Base-by-base conservation (phyloP, 139 green algal species). In the Chlamydomonas applanata region DNA sequence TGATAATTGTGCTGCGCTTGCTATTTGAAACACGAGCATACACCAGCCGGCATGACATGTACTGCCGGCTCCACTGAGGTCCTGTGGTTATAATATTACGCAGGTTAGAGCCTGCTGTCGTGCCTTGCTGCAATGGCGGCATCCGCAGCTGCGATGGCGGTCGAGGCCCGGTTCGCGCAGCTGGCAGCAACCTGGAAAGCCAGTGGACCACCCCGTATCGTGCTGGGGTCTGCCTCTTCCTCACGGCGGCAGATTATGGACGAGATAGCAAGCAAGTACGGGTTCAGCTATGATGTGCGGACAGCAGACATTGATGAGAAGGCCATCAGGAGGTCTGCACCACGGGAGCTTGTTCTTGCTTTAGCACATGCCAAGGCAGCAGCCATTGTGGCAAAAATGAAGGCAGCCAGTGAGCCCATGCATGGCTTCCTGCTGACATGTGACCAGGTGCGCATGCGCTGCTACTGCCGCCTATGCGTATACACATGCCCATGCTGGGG, bases 251-350 rank as follows among this genome's bases (percentile, higher is more conserved):
- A 40, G 4, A 71, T 85, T 20, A 72, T 82, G 64, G 71, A 85
- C 36, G 54, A 75, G 56, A 71, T 85, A 1, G 65, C 64, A 25
- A n/a, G 63, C 3, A 16, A 40, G 56, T 77, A 81, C 27, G 57
- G 76, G 35, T 87, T 92, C 36, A 81, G 33, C 0, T 91, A 90
- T 59, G 73, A 83, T 24, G 79, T 87, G 0, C 61, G 80, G 13
- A 90, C 86, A 22, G 90, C 92, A 20, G 89, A 89, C 69, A 97
- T 97, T 27, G 89, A 97, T 57, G 92, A 97, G 71, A 93, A 92
- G 63, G 88, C 85, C 0, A 91, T 97, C 30, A 75, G 92, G 16
- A 29, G 76, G 1, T 29, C 77, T 2, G 63, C 90, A 20, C 85
- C 92, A 0, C 27, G 68, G 30, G 57, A 88, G 2, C 81, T 97